These are phyloP conservation scores for Aquilaria agallochum DNA, from an alignment of 441 rosid genomes.

Conservation along the genomic window DNA sequence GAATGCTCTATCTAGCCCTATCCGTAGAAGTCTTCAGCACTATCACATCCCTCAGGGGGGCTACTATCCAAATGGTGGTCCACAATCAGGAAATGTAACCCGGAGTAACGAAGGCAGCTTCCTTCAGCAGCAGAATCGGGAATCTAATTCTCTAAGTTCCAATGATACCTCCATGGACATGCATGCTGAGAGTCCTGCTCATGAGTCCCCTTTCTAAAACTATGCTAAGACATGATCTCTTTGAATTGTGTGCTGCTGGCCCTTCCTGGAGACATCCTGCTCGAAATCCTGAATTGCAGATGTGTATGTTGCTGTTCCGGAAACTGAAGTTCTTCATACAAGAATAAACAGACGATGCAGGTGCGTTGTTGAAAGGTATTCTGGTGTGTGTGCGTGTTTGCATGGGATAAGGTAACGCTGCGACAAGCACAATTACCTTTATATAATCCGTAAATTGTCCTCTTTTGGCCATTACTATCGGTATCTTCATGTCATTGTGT, in stretches of 20 bases:
- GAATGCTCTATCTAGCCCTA: conserved; percentile 80
- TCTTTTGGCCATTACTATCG: conserved; percentile 19
- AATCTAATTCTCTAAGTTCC: conserved; percentile 52
- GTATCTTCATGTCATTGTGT: conserved; percentile 22
- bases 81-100: conserved; percentile 29
- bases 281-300: conserved; percentile 11
- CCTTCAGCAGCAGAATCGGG: conserved; percentile 46
- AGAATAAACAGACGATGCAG: conserved; percentile 29
- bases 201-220: conserved; percentile 13
- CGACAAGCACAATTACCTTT: background rate
- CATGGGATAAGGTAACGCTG: conserved; percentile 6
- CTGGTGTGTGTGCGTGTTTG: conserved; percentile 13
- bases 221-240: background rate
- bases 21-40: conserved; percentile 68
- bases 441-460: conserved; percentile 10
- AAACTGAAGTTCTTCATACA: conserved; percentile 19
- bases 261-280: conserved; percentile 13
- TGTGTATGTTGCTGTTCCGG: conserved; percentile 8
- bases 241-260: background rate
- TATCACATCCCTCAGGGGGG: conserved; percentile 68
- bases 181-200: conserved; percentile 43
- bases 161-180: conserved; percentile 90
- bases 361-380: conserved; percentile 25
- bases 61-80: conserved; percentile 34
- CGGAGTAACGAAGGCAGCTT: conserved; percentile 34